Evolutionary conservation across 2,329 filamentous ascomycete species (phyloP), one percentile per base, ranked within the genome.

Genomic region (Neopestalotiopsis rosae): DNA sequence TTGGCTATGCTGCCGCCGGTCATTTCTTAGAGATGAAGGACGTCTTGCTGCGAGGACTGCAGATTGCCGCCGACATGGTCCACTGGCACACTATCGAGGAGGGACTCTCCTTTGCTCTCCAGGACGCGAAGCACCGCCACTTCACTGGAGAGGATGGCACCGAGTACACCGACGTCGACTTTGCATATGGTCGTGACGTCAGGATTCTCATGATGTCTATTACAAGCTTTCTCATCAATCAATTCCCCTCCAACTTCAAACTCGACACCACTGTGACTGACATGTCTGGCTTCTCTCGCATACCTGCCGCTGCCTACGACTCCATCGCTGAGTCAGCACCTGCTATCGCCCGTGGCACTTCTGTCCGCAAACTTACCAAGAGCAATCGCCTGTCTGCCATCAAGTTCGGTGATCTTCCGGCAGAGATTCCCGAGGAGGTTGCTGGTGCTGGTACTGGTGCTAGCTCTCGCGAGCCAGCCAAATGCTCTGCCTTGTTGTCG

Each of bases 371-470:
- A 59, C 5, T 75, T 65, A 76, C 75, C 7, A 83, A 80, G 66
- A 79, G 88, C 65, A 84, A 86, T 52, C 87, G 89, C 32, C 81
- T 92, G 12, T 87, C 86, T 70, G 86, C 85, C 70, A 93, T 94
- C 66, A 88, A 90, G 70, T 94, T 94, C 74, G 92, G 92, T n/a
- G 91, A 93, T 72, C 81, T 91, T 24, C 88, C 74, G 64, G 81
- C 71, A 69, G 72, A 76, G 4, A 75, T 73, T 61, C 77, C 80
- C 3, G 81, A 81, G 52, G 78, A 77, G 57, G 71, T 71, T 1
- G 28, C 30, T 38, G 10, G 66, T 1, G 65, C 71, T 10, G 71
- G 71, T 1, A 28, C 30, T 38, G 10, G 66, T 1, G 65, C 71
- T 10, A 69, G 73, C 12, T 72, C 73, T 14, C 74, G 75, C 28